phyloP scores from a whole-genome alignment of 768 basidiomycete genomes.

The Pisolithus tinctorius region DNA sequence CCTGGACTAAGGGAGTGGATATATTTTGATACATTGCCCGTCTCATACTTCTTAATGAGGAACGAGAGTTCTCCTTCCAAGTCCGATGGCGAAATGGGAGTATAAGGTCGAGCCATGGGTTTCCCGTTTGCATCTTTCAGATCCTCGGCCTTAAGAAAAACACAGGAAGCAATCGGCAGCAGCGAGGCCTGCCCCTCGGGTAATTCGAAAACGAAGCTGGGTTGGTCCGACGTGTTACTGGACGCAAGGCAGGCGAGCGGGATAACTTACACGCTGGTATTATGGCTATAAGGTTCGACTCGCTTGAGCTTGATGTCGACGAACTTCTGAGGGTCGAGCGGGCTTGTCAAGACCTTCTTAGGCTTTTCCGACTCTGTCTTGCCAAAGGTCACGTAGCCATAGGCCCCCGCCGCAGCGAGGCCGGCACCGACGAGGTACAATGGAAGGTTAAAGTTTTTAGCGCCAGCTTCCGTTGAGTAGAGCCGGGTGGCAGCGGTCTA shows the following conservation, averaged over 20 bases:
- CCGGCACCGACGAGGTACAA: conserved; percentile 44
- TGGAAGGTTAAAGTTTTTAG: conserved; percentile 44
- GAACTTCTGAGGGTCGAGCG: conserved; percentile 70
- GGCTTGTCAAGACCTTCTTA: conserved; percentile 46
- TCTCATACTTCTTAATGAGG: conserved; percentile 81
- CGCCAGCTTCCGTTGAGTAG: conserved; percentile 40
- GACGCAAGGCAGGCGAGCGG: neutral
- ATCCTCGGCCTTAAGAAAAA: conserved; percentile 71
- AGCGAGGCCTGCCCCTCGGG: conserved; percentile 73
- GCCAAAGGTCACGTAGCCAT: conserved; percentile 44
- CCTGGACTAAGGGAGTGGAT: conserved; percentile 79
- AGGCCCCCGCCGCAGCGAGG: conserved; percentile 36
- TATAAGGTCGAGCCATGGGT: conserved; percentile 87
- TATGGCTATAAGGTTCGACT: conserved; percentile 88
- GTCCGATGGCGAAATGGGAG: conserved; percentile 79
- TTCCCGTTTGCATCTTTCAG: conserved; percentile 75
- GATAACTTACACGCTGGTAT: conserved; percentile 63
- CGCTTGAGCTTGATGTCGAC: conserved; percentile 78
- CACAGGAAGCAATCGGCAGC: conserved; percentile 71
- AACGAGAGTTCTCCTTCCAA: conserved; percentile 69
- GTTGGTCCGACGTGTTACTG: neutral
- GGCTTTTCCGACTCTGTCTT: conserved; percentile 32
- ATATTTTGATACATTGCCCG: conserved; percentile 78
- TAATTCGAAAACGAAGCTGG: conserved; percentile 73
- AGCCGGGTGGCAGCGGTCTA: conserved; percentile 36